phyloP scores from a whole-genome alignment of 2,329 filamentous ascomycete species.

The Scorias spongiosa region DNA sequence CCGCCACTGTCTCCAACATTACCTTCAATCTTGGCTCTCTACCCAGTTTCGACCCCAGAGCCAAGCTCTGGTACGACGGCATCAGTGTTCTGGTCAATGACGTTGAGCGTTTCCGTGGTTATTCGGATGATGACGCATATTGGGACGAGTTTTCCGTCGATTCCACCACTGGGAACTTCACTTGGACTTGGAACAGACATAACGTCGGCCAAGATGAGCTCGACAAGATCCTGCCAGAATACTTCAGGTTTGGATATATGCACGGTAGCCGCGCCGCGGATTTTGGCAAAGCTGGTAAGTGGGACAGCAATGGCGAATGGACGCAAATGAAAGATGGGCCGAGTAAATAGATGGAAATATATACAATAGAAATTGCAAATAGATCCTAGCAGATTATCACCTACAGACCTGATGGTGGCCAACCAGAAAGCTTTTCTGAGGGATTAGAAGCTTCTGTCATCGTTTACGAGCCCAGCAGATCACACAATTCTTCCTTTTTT shows the following conservation, averaged over 20 bases:
- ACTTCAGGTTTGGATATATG: conserved; percentile 61
- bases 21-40: conserved; percentile 41
- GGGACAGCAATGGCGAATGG: conserved; percentile 49
- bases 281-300: conserved; percentile 58
- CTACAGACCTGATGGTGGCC: no score
- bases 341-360: conserved; percentile 1
- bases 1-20: conserved; percentile 37
- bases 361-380: neutral
- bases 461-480: no score
- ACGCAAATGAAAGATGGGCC: conserved; percentile 5
- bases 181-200: conserved; percentile 8
- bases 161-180: conserved; percentile 7
- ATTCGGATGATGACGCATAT: conserved; percentile 29
- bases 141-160: conserved; percentile 29
- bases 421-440: no score
- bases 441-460: no score
- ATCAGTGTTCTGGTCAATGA: conserved; percentile 68
- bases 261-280: conserved; percentile 46
- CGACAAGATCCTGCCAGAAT: conserved; percentile 35
- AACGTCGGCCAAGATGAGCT: conserved; percentile 7
- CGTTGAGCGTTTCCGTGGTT: conserved; percentile 58
- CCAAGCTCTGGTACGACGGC: conserved; percentile 43
- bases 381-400: neutral
- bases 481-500: no score
- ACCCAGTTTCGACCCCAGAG: conserved; percentile 20